Base-by-base conservation (phyloP, 208 protist genomes). In the Acanthamoeba rhysodes region DNA sequence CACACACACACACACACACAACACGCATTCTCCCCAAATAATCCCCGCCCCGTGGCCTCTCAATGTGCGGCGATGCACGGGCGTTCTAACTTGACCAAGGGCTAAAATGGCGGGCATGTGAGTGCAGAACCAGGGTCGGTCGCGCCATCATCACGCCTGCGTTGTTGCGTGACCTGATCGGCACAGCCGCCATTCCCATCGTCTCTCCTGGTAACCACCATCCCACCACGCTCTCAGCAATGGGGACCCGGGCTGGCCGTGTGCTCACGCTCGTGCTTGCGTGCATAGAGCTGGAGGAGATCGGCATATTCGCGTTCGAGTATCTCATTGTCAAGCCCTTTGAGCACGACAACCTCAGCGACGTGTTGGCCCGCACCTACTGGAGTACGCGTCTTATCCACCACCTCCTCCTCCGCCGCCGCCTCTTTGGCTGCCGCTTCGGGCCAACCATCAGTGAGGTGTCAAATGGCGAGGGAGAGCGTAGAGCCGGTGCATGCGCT, bases 251-350 rank as follows among this genome's bases (percentile, higher is more conserved):
- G 50, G 50, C 50, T 41, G 37, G 37, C 37, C 37, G 37, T 41
- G 4, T 41, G 37, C 4, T 41, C 50, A 18, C 3, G 50, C 50
- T 4, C 50, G 16, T 57, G 16, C 50, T 57, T 57, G 9, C 50
- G 50, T 10, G 24, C 24, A 27, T 9, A 85, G 76, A 57, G 9
- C 16, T 85, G 76, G n/a, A 85, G 22, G 76, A 48, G 48, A 9
- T 94, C 16, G 90, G 90, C 32, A 22, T 32, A 14, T 94, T 94
- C 41, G 82, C 59, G 12, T 94, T 94, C 34, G 62, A 94, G 48
- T 94, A 94, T 94, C 29, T 94, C 34, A 45, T 94, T 9, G 64
- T 94, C 2, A 94, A 27, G 68, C 90, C 90, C 20, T 91, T 91
- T 41, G 37, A 70, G 53, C 85, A 91, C 53, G 37, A 20, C 0